phyloP scores from a whole-genome alignment of 1,284 basidiomycete species.

The Ganoderma boninense region DNA sequence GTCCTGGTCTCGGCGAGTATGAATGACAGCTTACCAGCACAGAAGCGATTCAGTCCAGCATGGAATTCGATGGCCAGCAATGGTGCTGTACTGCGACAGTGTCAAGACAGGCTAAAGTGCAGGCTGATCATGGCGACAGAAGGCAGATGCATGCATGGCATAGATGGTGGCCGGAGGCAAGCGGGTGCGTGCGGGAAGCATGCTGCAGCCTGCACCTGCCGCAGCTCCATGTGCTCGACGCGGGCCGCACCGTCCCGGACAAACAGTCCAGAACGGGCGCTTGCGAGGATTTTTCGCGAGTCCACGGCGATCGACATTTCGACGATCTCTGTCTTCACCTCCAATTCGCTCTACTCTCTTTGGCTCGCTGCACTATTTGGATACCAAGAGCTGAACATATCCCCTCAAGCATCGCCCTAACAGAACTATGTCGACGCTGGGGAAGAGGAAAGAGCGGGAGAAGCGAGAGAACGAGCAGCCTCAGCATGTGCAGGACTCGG shows the following conservation, averaged over 20 bases:
- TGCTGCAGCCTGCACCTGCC: not conserved
- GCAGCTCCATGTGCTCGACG: not conserved
- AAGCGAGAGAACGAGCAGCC: conserved; percentile 50
- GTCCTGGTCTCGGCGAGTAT: not conserved
- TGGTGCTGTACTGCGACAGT: not conserved
- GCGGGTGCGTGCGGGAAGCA: not conserved
- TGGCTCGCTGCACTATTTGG: no score
- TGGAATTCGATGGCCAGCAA: not conserved
- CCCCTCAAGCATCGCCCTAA: not conserved
- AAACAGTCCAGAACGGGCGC: not conserved
- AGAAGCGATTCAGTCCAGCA: not conserved
- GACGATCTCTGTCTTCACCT: not conserved
- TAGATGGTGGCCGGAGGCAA: not conserved
- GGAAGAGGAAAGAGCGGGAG: conserved; percentile 63
- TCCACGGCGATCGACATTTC: not conserved
- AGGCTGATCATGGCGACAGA: not conserved
- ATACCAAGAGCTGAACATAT: not conserved
- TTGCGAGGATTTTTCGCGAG: conserved; percentile 3
- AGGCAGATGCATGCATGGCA: not conserved
- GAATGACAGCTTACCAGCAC: not conserved
- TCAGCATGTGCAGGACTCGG: conserved; percentile 34
- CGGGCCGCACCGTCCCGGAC: not conserved
- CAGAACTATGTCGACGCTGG: conserved; percentile 45
- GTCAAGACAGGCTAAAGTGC: not conserved
- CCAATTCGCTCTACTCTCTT: not conserved